These are phyloP conservation scores for Ehretia macrophylla DNA, from an alignment of 257 asterid genomes.

Conservation along the genomic window DNA sequence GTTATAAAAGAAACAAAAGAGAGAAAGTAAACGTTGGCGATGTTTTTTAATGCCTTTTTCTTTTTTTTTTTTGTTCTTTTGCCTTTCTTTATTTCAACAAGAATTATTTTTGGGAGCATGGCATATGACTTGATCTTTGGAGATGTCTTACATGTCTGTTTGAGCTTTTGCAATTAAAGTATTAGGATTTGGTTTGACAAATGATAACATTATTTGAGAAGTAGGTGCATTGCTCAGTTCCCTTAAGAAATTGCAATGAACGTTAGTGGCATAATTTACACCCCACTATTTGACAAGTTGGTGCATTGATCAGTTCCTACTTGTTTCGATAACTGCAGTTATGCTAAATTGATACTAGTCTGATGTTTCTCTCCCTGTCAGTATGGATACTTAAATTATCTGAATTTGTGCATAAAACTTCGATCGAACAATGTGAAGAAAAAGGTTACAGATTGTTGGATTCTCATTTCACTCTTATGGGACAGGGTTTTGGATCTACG, in stretches of 20 bases:
- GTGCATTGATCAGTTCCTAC: too few relatives aligned
- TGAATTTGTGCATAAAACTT: too few relatives aligned
- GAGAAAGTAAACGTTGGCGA: conserved; percentile 31
- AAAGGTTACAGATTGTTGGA: too few relatives aligned
- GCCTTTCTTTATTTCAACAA: not conserved
- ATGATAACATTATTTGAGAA: not conserved
- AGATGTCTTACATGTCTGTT: not conserved
- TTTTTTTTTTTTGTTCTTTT: conserved; percentile 14
- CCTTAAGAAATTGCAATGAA: not conserved
- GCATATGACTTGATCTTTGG: not conserved
- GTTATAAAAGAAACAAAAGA: conserved; percentile 4
- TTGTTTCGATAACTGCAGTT: too few relatives aligned
- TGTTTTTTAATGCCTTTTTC: conserved; percentile 23
- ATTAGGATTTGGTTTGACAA: not conserved
- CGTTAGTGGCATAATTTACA: conserved; percentile 8
- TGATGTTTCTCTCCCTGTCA: too few relatives aligned
- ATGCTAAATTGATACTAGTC: too few relatives aligned
- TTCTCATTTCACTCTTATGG: too few relatives aligned
- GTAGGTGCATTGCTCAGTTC: conserved; percentile 1
- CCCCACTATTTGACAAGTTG: too few relatives aligned
- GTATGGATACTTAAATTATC: too few relatives aligned
- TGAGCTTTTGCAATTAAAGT: not conserved
- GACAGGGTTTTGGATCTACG: too few relatives aligned
- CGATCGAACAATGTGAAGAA: too few relatives aligned
- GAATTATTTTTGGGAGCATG: not conserved